phyloP scores from a whole-genome alignment of 1,139 yeast species.

The Saccharomycopsis hybrid region DNA sequence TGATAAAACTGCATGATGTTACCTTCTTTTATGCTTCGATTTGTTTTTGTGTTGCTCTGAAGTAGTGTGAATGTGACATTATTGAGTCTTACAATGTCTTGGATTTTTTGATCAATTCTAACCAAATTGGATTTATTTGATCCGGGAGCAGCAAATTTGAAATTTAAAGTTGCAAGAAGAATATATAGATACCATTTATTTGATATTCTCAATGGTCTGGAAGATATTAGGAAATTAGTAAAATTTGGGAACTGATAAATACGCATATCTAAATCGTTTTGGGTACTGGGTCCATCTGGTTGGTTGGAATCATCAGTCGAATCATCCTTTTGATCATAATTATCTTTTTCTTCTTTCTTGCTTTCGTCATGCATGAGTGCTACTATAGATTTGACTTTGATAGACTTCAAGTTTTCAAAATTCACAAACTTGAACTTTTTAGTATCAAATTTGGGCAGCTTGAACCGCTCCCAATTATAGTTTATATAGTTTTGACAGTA shows the following conservation, averaged over 20 bases:
- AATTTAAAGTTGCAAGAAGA: background rate
- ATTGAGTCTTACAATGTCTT: background rate
- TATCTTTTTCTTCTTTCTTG: too few species aligned
- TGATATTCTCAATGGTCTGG: background rate
- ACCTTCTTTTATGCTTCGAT: too few species aligned
- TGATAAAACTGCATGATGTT: background rate
- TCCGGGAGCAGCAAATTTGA: background rate
- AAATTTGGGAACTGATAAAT: background rate
- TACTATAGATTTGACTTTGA: too few species aligned
- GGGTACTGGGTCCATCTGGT: too few species aligned
- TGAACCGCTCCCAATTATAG: background rate
- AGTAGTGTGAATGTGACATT: background rate
- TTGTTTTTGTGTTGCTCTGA: background rate
- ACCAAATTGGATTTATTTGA: background rate
- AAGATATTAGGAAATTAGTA: background rate
- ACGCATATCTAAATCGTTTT: too few species aligned
- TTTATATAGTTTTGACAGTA: conserved; percentile 4
- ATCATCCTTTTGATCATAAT: too few species aligned
- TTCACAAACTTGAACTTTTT: too few species aligned
- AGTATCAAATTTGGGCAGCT: too few species aligned
- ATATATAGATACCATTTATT: background rate
- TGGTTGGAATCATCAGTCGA: too few species aligned
- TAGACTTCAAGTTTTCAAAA: too few species aligned
- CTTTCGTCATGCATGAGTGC: too few species aligned
- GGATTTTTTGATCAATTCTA: background rate